phyloP scores from a whole-genome alignment of 148 eudicot species.

The Simmondsia chinensis region DNA sequence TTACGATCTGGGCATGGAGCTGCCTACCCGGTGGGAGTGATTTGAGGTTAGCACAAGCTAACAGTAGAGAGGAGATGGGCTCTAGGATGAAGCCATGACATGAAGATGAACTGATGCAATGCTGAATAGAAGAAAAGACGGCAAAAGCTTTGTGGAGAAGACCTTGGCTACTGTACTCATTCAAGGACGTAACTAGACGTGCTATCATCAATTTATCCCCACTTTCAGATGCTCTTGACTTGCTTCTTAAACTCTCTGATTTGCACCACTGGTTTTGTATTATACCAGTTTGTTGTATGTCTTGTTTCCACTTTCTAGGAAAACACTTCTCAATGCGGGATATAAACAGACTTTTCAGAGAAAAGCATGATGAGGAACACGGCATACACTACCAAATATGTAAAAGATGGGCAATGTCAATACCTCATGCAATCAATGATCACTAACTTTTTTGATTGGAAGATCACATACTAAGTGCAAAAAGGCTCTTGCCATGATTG shows the following conservation, averaged over 20 bases:
- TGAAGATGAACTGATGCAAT: slow-evolving; percentile 18
- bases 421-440: too few relatives aligned
- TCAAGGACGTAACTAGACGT: slow-evolving; percentile 39
- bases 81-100: slow-evolving; percentile 24
- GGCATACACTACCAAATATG: slow-evolving; percentile 17
- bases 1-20: slow-evolving; percentile 46
- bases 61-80: slow-evolving; percentile 46
- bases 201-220: slow-evolving; percentile 36
- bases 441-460: too few relatives aligned
- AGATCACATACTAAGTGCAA: too few relatives aligned
- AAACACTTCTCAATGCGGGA: slow-evolving; percentile 30
- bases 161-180: slow-evolving; percentile 40
- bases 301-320: slow-evolving; percentile 46
- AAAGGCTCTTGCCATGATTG: too few relatives aligned
- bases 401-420: too few relatives aligned
- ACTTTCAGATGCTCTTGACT: slow-evolving; percentile 5
- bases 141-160: slow-evolving; percentile 43
- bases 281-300: slow-evolving; percentile 6
- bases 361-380: slow-evolving; percentile 15
- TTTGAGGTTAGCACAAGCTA: slow-evolving; percentile 37
- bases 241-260: slow-evolving; percentile 4
- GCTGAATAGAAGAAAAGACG: slow-evolving; percentile 34
- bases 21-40: slow-evolving; percentile 50
- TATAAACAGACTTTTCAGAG: slow-evolving; percentile 19
- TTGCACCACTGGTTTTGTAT: slow-evolving; percentile 7